phyloP scores from a whole-genome alignment of 2,329 filamentous ascomycete species.

The Xylariaceae sp. region DNA sequence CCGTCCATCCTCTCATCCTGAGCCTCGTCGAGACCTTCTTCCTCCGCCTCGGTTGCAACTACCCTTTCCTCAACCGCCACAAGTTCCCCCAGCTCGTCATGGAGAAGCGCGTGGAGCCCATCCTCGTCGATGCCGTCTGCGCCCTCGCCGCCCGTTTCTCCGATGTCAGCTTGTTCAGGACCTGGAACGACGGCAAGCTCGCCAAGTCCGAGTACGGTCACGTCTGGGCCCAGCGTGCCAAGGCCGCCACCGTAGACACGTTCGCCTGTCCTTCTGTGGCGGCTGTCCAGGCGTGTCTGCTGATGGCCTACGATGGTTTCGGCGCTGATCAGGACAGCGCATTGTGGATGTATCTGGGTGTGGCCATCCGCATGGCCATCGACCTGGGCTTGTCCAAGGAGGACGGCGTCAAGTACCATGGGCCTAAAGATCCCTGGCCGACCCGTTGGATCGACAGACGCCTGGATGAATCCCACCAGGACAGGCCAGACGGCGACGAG shows the following conservation, averaged over 20 bases:
- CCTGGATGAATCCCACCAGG: slow-evolving; percentile 26
- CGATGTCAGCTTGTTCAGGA: slow-evolving; percentile 50
- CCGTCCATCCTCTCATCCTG: slow-evolving; percentile 71
- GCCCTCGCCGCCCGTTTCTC: slow-evolving; percentile 80
- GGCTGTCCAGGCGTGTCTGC: slow-evolving; percentile 76
- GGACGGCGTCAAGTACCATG: slow-evolving; percentile 64
- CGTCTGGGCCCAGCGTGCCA: slow-evolving; percentile 76
- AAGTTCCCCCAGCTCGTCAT: slow-evolving; percentile 72
- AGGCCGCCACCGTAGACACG: slow-evolving; percentile 75
- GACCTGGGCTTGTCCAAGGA: slow-evolving; percentile 79
- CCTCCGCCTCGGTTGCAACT: slow-evolving; percentile 76
- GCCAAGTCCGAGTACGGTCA: slow-evolving; percentile 67
- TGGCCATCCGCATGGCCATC: slow-evolving; percentile 79
- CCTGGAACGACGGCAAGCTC: slow-evolving; percentile 45
- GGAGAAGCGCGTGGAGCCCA: slow-evolving; percentile 77
- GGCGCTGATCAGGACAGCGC: slow-evolving; percentile 85
- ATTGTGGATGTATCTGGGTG: slow-evolving; percentile 89
- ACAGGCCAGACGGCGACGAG: slow-evolving; percentile 36
- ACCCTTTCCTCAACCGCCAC: slow-evolving; percentile 72
- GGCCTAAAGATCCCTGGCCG: slow-evolving; percentile 49
- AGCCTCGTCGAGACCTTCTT: slow-evolving; percentile 80
- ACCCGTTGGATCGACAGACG: slow-evolving; percentile 41
- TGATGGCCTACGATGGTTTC: slow-evolving; percentile 87
- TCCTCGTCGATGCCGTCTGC: slow-evolving; percentile 83
- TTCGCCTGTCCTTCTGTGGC: slow-evolving; percentile 79